Evolutionary conservation across 345 rosid species (phyloP).

Genomic region (Populus simonii): DNA sequence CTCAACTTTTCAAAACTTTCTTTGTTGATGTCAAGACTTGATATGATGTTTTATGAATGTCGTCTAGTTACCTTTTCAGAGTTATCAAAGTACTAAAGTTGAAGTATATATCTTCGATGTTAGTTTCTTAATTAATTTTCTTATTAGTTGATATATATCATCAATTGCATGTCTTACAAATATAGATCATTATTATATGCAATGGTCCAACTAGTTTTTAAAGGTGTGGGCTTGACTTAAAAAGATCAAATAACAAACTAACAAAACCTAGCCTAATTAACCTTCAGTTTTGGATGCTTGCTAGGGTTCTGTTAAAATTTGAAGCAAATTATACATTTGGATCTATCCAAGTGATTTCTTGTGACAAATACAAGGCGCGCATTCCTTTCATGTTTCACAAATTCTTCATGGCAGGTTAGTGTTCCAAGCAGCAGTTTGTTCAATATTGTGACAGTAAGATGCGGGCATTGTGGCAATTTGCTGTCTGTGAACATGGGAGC

Average conservation of each 20-base stretch:
- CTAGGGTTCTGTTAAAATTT: background rate
- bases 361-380: background rate
- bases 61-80: background rate
- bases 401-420: conserved; percentile 54
- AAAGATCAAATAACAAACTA: background rate
- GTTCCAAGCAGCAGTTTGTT: conserved; percentile 72
- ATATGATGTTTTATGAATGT: background rate
- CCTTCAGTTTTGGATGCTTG: background rate
- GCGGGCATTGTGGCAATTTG: conserved; percentile 91
- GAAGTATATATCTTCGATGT: background rate
- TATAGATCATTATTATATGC: background rate
- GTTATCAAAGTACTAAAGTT: background rate
- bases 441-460: conserved; percentile 83
- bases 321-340: background rate
- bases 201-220: background rate
- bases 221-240: background rate
- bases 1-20: background rate
- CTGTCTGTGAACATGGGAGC: conserved; percentile 78
- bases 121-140: background rate
- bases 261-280: background rate
- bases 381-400: background rate
- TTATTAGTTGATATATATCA: background rate
- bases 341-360: background rate
- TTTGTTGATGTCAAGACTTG: background rate
- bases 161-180: background rate